A percentile compares a stretch with the other conserved stretches of the same genome.
phyloP scores from a whole-genome alignment of 2,329 filamentous ascomycete genomes.

The Amauroascus niger region DNA sequence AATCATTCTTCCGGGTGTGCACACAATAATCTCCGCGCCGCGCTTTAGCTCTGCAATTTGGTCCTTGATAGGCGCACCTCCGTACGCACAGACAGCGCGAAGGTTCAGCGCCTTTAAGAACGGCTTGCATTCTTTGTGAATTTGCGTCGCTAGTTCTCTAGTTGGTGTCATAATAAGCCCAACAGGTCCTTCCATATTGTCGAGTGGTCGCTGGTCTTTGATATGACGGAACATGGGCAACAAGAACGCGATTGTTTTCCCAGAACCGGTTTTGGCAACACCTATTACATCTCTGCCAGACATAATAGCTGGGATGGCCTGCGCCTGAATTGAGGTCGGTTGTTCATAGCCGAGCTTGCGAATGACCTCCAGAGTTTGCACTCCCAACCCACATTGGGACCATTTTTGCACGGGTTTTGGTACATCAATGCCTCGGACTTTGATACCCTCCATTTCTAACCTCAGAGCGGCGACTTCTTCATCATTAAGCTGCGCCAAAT shows the following conservation, averaged over 20 bases:
- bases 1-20: slow-evolving; percentile 90
- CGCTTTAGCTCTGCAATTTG: slow-evolving; percentile 95
- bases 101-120: slow-evolving; percentile 81
- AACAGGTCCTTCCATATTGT: slow-evolving; percentile 77
- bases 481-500: slow-evolving; percentile 72
- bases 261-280: slow-evolving; percentile 93
- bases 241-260: slow-evolving; percentile 91
- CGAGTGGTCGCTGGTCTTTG: slow-evolving; percentile 77
- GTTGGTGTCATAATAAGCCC: slow-evolving; percentile 88
- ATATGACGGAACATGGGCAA: slow-evolving; percentile 98
- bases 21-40: slow-evolving; percentile 88
- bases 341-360: slow-evolving; percentile 71
- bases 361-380: slow-evolving; percentile 79
- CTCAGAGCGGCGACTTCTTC: slow-evolving; percentile 73
- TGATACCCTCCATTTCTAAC: slow-evolving; percentile 87
- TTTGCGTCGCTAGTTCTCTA: slow-evolving; percentile 85
- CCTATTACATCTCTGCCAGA: slow-evolving; percentile 91
- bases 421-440: slow-evolving; percentile 76
- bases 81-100: slow-evolving; percentile 84
- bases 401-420: slow-evolving; percentile 93
- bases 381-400: slow-evolving; percentile 86
- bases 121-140: slow-evolving; percentile 87
- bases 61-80: slow-evolving; percentile 90
- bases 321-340: slow-evolving; percentile 88
- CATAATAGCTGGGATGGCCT: slow-evolving; percentile 91